Percentiles rank a stretch among this genome's conserved stretches.
Conservation (phyloP, 345 rosid species). For the Bretschneidera sinensis region DNA sequence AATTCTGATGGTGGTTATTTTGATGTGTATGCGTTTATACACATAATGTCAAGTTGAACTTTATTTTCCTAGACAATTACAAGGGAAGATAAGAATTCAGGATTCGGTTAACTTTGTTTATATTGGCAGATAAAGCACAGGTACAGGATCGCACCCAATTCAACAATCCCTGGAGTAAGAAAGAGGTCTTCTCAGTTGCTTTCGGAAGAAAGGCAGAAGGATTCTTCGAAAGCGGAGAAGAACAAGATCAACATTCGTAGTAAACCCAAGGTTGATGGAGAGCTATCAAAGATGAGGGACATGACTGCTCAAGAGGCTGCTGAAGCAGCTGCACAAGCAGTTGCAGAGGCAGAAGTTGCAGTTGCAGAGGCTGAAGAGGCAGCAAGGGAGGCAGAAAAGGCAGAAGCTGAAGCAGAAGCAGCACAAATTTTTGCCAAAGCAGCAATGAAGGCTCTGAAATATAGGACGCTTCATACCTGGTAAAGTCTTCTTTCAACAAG, state of each 20-base stretch:
- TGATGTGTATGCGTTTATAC: background rate
- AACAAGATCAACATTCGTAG: slow-evolving; percentile 39
- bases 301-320: slow-evolving; percentile 93
- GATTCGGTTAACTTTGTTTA: slow-evolving; percentile 3
- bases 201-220: slow-evolving; percentile 55
- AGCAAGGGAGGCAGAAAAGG: slow-evolving; percentile 89
- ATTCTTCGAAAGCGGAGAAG: slow-evolving; percentile 40
- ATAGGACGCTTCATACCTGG: slow-evolving; percentile 41
- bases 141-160: slow-evolving; percentile 50
- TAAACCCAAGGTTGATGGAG: slow-evolving; percentile 52
- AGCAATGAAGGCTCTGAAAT: slow-evolving; percentile 64
- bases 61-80: background rate
- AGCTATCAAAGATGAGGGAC: slow-evolving; percentile 56
- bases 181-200: slow-evolving; percentile 34
- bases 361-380: slow-evolving; percentile 94
- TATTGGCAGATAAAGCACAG: slow-evolving; percentile 70
- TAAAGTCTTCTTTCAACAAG: slow-evolving; percentile 25
- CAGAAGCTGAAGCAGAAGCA: slow-evolving; percentile 98
- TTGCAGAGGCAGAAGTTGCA: slow-evolving; percentile 94
- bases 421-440: slow-evolving; percentile 80
- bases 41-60: background rate
- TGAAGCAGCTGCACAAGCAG: slow-evolving; percentile 87
- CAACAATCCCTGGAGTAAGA: slow-evolving; percentile 41
- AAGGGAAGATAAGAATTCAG: background rate
- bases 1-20: slow-evolving; percentile 2